Evolutionary conservation across 2,329 filamentous ascomycete species (phyloP), one percentile per base, ranked within the genome.

Genomic region (Pseudofabraea citricarpa): DNA sequence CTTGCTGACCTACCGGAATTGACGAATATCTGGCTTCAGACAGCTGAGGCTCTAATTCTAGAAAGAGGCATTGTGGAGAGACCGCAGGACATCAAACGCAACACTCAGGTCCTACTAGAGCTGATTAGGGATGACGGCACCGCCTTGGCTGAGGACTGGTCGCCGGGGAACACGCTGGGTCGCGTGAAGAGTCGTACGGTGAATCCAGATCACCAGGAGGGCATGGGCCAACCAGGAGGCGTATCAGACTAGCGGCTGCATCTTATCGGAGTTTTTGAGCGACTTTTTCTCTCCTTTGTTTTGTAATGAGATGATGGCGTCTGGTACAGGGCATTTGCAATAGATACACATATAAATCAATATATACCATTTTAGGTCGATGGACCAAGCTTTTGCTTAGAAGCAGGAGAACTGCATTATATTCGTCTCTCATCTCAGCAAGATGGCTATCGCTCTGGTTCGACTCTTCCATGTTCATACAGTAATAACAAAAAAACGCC

Each of bases 61-160:
- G 70, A 81, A 39, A 68, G 79, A 24, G 70, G 69, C 23, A 76
- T 84, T 41, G 79, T 84, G 5, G 67, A 73, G 45, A 67, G 74
- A 18, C 65, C 77, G 0, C 67, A 75, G 46, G 76, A 83, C 47
- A 84, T 84, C 51, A 80, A 79, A 56, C 72, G 79, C 31, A 83
- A 83, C 44, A 75, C 74, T 10, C 72, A 79, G 49, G 74, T 83
- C 19, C 72, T 84, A 63, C 62, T 82, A 43, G 77, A 83, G 47
- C 65, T 84, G n/a, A 83, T 84, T 50, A 71, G 74, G 38, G 79
- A 83, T 47, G 75, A 81, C 43, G 77, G 75, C 15, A 62, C 73
- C 16, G 72, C 73, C 16, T 73, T 78, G 43, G 72, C 80, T 57
- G 79, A 83, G 48, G 74, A 81, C 51, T 83, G 79, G 77, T 46